Evolutionary conservation across 345 rosid genomes (phyloP).

Genomic region (Salix suchowensis): DNA sequence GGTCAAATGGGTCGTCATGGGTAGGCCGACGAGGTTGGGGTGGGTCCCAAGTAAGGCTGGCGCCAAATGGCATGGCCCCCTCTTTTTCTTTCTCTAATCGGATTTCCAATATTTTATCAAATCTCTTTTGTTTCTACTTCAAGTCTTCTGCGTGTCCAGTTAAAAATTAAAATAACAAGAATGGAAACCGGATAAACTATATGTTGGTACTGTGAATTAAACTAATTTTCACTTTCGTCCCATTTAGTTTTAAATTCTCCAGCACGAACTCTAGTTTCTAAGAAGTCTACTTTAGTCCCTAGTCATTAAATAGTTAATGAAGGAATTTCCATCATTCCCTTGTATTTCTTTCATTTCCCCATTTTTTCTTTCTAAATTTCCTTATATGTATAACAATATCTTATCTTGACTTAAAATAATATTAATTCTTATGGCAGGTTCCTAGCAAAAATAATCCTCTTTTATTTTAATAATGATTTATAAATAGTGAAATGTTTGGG

Average conservation of each 20-base stretch:
- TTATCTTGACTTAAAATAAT: too few relatives aligned
- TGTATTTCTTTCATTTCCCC: background rate
- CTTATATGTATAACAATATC: too few relatives aligned
- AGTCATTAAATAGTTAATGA: too few relatives aligned
- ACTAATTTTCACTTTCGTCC: background rate
- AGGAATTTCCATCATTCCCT: background rate
- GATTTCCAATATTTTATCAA: constrained; percentile 2
- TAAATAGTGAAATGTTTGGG: background rate
- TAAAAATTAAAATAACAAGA: background rate
- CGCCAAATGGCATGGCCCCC: background rate
- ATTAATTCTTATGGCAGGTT: too few relatives aligned
- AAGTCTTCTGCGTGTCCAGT: background rate
- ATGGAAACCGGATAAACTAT: background rate
- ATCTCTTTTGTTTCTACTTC: background rate
- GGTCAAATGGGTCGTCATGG: background rate
- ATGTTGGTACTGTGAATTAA: background rate
- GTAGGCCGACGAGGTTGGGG: background rate
- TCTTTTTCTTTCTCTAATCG: background rate
- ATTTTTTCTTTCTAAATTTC: too few relatives aligned
- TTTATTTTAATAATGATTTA: too few relatives aligned
- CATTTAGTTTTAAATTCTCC: background rate
- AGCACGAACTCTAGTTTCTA: background rate
- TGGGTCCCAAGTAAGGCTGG: constrained; percentile 5
- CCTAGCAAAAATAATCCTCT: too few relatives aligned
- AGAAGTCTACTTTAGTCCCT: background rate